Base-by-base conservation (phyloP, 352 stramenopile genomes). In the Phytophthora syringae region DNA sequence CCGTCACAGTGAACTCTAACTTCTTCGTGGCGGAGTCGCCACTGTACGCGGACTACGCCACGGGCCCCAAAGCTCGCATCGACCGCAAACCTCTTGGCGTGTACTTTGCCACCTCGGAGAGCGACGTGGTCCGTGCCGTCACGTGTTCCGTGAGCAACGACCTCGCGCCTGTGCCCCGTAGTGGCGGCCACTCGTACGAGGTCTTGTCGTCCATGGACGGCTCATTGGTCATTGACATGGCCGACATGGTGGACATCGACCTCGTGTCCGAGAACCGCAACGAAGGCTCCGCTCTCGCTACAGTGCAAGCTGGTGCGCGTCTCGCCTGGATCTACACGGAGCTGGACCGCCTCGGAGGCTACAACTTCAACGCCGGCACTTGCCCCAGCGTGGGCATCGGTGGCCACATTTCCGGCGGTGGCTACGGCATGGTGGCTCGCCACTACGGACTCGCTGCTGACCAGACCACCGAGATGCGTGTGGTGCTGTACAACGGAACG, bases 331-430 rank as follows among this genome's bases (percentile, higher is more conserved):
- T 87, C 40, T 84, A 84, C 78, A 76, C 72, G 34, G 67, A 80
- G 40, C 60, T 87, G 4, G 74, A 80, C 55, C 58, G 58, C 2
- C 63, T 81, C 5, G 78, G 76, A 10, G 49, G 69, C 42, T 87
- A 84, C 70, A 84, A 78, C 63, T 87, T 84, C 60, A 83, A 81
- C 52, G 78, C 75, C 32, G 78, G 78, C 24, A 83, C 76, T 21
- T 87, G 78, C 34, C 78, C 78, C 4, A 76, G 66, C 5, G 76
- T 87, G 5, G 78, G 78, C n/a, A 78, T 87, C 11, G 78, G 78
- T 1, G 78, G 78, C 10, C 76, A 84, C 60, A 77, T 87, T 55
- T 83, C 75, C 7, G 78, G 78, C 16, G 78, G 78, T 18, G 78
- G 78, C 11, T 87, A 87, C 68, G 78, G 78, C 22, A 80, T 87